phyloP scores from a whole-genome alignment of 192 early-diverging fungal species.

The Jimgerdemannia lactiflua region DNA sequence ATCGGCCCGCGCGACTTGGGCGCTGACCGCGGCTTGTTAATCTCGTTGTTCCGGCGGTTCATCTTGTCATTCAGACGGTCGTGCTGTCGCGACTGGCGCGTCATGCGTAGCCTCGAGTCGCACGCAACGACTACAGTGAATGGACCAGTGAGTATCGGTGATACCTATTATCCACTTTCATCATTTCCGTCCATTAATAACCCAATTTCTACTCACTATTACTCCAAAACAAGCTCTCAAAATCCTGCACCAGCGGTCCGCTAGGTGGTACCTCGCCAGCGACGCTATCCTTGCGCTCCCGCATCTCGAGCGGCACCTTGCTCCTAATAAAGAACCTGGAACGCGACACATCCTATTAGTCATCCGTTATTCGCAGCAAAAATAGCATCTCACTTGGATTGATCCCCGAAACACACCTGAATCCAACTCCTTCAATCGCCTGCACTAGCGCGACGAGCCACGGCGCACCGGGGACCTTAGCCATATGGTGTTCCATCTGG shows the following conservation, averaged over 20 bases:
- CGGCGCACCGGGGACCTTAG: conserved; percentile 4
- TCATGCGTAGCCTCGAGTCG: neutral
- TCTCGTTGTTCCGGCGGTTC: neutral
- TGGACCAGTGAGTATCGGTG: neutral
- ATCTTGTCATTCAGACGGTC: neutral
- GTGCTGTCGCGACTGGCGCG: neutral
- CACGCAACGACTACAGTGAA: neutral
- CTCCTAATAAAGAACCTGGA: neutral
- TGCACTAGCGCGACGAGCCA: conserved; percentile 30
- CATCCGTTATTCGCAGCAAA: neutral
- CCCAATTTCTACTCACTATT: conserved; percentile 16
- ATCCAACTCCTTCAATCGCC: conserved; percentile 2
- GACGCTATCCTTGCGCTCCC: conserved; percentile 1
- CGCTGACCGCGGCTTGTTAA: neutral
- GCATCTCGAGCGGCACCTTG: neutral
- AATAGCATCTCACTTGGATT: neutral
- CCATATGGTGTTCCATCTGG: conserved; percentile 7
- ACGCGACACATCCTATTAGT: neutral
- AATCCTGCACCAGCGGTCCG: conserved; percentile 27
- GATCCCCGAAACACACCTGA: neutral
- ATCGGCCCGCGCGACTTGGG: neutral
- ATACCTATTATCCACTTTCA: neutral
- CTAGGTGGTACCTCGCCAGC: conserved; percentile 10
- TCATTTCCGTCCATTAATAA: no score
- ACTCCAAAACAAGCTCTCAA: conserved; percentile 38